Conservation (phyloP, 179 eudicot genomes). For the Beta macrorhiza region DNA sequence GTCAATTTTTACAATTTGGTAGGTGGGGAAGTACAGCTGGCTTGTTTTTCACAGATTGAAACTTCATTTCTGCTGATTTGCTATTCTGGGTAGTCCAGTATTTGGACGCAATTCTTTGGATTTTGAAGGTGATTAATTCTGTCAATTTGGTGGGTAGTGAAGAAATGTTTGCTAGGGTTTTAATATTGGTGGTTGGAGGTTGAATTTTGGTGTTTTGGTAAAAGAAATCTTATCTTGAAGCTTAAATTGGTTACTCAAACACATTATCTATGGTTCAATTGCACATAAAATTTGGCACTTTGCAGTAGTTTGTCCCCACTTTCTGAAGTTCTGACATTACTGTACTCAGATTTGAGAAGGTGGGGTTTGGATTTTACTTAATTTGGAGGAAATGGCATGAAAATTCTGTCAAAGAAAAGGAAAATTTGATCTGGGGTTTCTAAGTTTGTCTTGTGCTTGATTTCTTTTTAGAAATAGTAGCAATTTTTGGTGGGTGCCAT, state of each 20-base stretch:
- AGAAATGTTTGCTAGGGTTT: neutral
- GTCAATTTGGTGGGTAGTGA: slow-evolving; percentile 6
- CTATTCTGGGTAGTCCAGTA: slow-evolving; percentile 5
- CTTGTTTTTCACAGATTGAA: slow-evolving; percentile 4
- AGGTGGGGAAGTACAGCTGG: slow-evolving; percentile 12
- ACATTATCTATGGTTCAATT: neutral
- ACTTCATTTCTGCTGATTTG: slow-evolving; percentile 6
- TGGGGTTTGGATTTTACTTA: slow-evolving; percentile 34
- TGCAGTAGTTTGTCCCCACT: slow-evolving; percentile 21
- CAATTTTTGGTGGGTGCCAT: slow-evolving; percentile 29
- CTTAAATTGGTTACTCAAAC: slow-evolving; percentile 10
- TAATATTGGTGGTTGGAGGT: slow-evolving; percentile 23
- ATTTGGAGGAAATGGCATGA: slow-evolving; percentile 23
- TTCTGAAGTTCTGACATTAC: slow-evolving; percentile 22
- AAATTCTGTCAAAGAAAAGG: neutral
- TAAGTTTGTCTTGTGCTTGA: slow-evolving; percentile 13
- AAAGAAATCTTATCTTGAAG: neutral
- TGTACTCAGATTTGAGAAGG: slow-evolving; percentile 30
- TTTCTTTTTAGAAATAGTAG: slow-evolving; percentile 9
- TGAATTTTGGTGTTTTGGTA: slow-evolving; percentile 17
- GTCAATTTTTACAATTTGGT: slow-evolving; percentile 11
- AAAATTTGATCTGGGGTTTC: slow-evolving; percentile 11
- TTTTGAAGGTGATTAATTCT: slow-evolving; percentile 3
- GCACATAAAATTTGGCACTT: neutral
- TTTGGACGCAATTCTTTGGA: neutral